Evolutionary conservation across 2,329 filamentous ascomycete species (phyloP).

Genomic region (Fusarium concolor): DNA sequence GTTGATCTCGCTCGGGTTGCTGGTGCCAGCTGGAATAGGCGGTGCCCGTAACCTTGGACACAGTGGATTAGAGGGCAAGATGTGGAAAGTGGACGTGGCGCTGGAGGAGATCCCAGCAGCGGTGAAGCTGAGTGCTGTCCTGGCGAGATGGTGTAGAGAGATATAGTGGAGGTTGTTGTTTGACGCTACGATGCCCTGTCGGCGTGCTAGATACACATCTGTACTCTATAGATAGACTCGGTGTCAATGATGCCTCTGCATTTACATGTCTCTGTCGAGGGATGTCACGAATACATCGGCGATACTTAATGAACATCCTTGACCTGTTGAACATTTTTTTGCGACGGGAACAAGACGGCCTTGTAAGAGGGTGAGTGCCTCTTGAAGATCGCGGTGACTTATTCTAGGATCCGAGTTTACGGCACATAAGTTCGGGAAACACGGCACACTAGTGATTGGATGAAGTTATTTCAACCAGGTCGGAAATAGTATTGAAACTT

Average conservation of each 20-base stretch:
- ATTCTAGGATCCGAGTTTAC: not conserved
- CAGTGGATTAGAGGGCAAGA: slow-evolving; percentile 70
- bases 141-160: slow-evolving; percentile 82
- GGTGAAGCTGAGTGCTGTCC: slow-evolving; percentile 67
- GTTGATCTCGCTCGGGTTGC: slow-evolving; percentile 73
- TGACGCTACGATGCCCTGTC: slow-evolving; percentile 12
- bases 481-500: not conserved
- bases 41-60: slow-evolving; percentile 59
- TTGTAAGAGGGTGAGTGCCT: not conserved
- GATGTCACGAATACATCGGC: slow-evolving; percentile 21
- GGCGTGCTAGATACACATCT: slow-evolving; percentile 29
- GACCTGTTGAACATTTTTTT: not conserved
- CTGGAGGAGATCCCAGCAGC: slow-evolving; percentile 80
- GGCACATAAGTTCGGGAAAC: not conserved
- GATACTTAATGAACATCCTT: slow-evolving; percentile 11
- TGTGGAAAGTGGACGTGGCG: slow-evolving; percentile 80
- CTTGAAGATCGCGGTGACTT: slow-evolving; percentile 1
- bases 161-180: slow-evolving; percentile 57
- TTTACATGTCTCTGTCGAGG: not conserved
- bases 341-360: slow-evolving; percentile 26
- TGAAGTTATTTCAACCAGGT: not conserved
- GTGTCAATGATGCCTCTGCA: slow-evolving; percentile 15
- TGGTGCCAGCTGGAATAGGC: slow-evolving; percentile 74
- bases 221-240: slow-evolving; percentile 17
- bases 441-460: slow-evolving; percentile 1